Percentiles rank a stretch among this genome's conserved stretches.
These are phyloP conservation scores for Cinnamomum micranthum DNA, from an alignment of 164 flowering plant species.

Conservation along the genomic window DNA sequence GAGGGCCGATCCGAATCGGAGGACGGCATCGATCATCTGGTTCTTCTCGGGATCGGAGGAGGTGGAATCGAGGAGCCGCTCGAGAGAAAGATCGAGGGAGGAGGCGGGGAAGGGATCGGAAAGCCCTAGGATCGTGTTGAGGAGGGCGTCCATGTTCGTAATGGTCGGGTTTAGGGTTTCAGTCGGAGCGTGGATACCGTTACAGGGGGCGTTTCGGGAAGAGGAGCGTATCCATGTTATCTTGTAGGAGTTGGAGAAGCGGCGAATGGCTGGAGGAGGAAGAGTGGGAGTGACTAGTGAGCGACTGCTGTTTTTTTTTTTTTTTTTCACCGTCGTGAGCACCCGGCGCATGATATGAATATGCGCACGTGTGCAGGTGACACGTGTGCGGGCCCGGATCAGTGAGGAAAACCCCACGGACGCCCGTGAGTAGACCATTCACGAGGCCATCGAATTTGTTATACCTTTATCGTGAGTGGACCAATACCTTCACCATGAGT, in stretches of 20 bases:
- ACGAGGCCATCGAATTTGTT: too few relatives aligned
- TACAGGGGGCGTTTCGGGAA: slow-evolving; percentile 64
- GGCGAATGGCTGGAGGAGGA: slow-evolving; percentile 14
- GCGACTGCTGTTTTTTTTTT: neutral
- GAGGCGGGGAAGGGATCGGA: slow-evolving; percentile 28
- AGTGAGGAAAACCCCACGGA: too few relatives aligned
- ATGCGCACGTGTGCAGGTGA: neutral
- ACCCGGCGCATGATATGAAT: neutral
- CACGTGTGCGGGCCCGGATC: too few relatives aligned
- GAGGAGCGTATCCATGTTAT: slow-evolving; percentile 41
- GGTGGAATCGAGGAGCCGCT: slow-evolving; percentile 53
- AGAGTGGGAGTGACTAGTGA: too few relatives aligned
- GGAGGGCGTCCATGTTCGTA: slow-evolving; percentile 33
- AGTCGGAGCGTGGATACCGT: slow-evolving; percentile 1
- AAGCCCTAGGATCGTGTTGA: slow-evolving; percentile 45
- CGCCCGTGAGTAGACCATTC: too few relatives aligned
- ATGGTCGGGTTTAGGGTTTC: neutral
- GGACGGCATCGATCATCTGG: slow-evolving; percentile 50
- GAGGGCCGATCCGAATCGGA: slow-evolving; percentile 47
- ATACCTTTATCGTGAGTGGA: too few relatives aligned
- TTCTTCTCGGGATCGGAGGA: slow-evolving; percentile 43
- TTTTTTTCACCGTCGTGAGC: too few relatives aligned
- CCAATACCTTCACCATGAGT: too few relatives aligned
- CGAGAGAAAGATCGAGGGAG: slow-evolving; percentile 50
- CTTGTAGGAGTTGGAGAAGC: slow-evolving; percentile 13